A percentile compares a stretch with the other conserved stretches of the same genome.
phyloP scores from a whole-genome alignment of 352 stramenopile genomes.

The Phytophthora hybrid region DNA sequence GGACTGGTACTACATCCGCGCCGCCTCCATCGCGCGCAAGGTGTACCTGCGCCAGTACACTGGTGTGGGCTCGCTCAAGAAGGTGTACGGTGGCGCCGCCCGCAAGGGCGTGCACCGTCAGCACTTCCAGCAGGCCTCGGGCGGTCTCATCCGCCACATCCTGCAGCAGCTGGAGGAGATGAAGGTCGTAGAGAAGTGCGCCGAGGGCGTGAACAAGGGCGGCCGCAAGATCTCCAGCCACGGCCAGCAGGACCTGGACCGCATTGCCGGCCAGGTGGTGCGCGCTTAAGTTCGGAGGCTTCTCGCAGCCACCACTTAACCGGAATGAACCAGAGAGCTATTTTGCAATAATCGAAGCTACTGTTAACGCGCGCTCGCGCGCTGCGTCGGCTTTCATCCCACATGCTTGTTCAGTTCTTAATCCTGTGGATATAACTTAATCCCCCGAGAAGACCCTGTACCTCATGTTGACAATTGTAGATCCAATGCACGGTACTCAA shows the following conservation, averaged over 20 bases:
- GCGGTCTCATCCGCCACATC: constrained; percentile 98
- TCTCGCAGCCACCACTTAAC: constrained; percentile 36
- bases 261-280: constrained; percentile 97
- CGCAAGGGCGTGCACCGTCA: constrained; percentile 94
- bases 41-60: constrained; percentile 98
- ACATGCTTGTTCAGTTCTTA: neutral
- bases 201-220: constrained; percentile 92
- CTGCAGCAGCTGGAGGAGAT: constrained; percentile 98
- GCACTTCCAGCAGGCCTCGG: constrained; percentile 96
- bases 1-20: constrained; percentile 99
- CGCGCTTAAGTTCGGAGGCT: constrained; percentile 71
- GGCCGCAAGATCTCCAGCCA: constrained; percentile 96
- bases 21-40: constrained; percentile 97
- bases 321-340: constrained; percentile 56
- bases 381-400: constrained; percentile 24
- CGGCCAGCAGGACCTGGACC: constrained; percentile 99
- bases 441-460: neutral
- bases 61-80: constrained; percentile 97
- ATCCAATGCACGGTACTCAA: neutral
- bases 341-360: constrained; percentile 66
- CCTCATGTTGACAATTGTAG: neutral
- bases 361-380: constrained; percentile 21
- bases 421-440: constrained; percentile 8
- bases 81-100: constrained; percentile 97
- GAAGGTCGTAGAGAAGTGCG: constrained; percentile 98